Evolutionary conservation across 768 basidiomycete genomes (phyloP).

Genomic region (Lentinus tigrinus): DNA sequence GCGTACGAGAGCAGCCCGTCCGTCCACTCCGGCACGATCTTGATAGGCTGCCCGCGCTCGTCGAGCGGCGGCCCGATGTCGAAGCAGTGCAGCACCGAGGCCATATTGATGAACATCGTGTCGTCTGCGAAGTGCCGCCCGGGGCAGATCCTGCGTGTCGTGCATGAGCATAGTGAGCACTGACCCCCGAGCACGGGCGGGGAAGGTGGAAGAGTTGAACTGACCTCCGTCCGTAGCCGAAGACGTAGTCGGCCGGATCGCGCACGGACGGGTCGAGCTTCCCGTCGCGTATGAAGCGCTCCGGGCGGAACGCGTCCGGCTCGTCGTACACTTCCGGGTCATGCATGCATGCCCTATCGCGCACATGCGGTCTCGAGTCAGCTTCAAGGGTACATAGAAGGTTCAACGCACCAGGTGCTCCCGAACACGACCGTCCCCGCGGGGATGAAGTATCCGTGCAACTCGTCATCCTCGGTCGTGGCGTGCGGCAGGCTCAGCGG

Average conservation of each 20-base stretch:
- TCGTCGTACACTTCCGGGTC: slow-evolving; percentile 1
- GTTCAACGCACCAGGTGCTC: slow-evolving; percentile 15
- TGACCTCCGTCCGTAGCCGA: slow-evolving; percentile 26
- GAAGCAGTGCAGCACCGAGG: slow-evolving; percentile 5
- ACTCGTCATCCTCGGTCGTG: neutral
- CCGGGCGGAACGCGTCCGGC: slow-evolving; percentile 7
- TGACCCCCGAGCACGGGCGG: neutral
- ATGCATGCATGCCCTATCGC: slow-evolving; percentile 3
- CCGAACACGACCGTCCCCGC: neutral
- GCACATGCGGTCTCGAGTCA: neutral
- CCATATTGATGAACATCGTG: slow-evolving; percentile 10
- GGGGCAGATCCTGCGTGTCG: slow-evolving; percentile 9
- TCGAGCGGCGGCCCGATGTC: slow-evolving; percentile 3
- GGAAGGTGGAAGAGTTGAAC: neutral
- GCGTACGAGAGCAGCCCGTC: slow-evolving; percentile 3
- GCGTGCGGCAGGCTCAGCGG: slow-evolving; percentile 7
- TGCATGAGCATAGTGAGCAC: neutral
- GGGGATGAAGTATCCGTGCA: slow-evolving; percentile 3
- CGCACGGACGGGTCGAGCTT: neutral
- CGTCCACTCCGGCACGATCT: neutral
- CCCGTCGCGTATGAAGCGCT: slow-evolving; percentile 1
- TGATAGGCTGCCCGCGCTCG: slow-evolving; percentile 5
- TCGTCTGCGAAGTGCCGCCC: slow-evolving; percentile 11
- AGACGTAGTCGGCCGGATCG: slow-evolving; percentile 3
- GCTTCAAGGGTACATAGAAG: neutral